phyloP scores from a whole-genome alignment of 257 asterid genomes.

The Ajuga chamaepitys region DNA sequence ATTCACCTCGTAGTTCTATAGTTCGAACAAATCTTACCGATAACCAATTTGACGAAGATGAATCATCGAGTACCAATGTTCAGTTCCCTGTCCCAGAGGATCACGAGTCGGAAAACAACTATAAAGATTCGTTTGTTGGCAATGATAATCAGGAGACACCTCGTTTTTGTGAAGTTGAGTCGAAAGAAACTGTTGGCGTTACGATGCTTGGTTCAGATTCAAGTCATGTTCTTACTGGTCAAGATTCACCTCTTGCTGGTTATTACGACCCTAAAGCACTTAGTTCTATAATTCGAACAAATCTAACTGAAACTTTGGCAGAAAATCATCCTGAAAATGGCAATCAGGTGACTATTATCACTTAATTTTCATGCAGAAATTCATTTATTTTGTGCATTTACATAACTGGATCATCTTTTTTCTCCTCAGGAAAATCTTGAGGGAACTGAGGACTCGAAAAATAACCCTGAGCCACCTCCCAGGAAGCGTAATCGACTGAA shows the following conservation, averaged over 20 bases:
- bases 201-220: not conserved
- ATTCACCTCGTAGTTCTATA: too few species aligned
- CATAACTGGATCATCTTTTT: not conserved
- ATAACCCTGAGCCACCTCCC: constrained; percentile 14
- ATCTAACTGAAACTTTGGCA: constrained; percentile 12
- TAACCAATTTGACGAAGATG: constrained; percentile 46
- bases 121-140: constrained; percentile 3
- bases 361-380: not conserved
- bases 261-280: not conserved
- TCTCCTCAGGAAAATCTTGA: constrained; percentile 32
- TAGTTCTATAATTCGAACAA: not conserved
- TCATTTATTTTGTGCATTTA: not conserved
- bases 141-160: constrained; percentile 5
- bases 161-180: constrained; percentile 6
- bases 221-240: too few species aligned
- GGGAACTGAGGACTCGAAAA: not conserved
- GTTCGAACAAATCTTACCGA: too few species aligned
- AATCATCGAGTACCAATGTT: constrained; percentile 30
- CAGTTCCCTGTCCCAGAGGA: constrained; percentile 19
- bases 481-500: constrained; percentile 29
- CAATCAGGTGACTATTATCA: constrained; percentile 29
- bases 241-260: too few species aligned
- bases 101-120: constrained; percentile 28
- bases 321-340: constrained; percentile 11
- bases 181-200: not conserved